Base-by-base conservation (phyloP, 73 alveolate species). In the Chromera velia region DNA sequence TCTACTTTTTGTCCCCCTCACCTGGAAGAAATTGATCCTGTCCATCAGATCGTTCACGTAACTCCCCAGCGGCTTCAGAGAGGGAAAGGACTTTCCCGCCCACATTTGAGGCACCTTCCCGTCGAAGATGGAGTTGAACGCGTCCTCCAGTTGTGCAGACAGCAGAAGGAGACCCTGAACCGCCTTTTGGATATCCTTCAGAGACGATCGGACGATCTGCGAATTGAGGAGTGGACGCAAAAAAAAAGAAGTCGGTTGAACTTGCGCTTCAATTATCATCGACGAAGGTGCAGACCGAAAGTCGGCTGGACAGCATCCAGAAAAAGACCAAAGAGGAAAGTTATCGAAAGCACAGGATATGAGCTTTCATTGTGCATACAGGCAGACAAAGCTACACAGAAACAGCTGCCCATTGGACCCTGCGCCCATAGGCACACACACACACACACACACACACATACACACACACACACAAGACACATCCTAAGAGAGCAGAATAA, bases 31-130 rank as follows among this genome's bases (percentile, higher is more conserved):
- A 80, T 93, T 92, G 81, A 97, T 93, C 72, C 99, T 93, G 82
- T 92, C 93, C 46, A 95, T 77, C 82, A 97, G 92, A 88, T 97
- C 99, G 75, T 94, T 95, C 71, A 97, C 91, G 96, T 98, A 97
- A 27, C 98, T 94, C 47, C 98, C 98, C 70, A 97, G 94, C 48
- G 99, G 99, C 90, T 96, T 97, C 83, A 97, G 82, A 18, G 99
- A 96, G 24, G 99, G 98, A 85, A 93, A 97, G 27, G 95, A 90
- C 33, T 86, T 90, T 48, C 90, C 91, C 90, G 87, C 89, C 99
- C 99, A 97, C 82, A 90, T 89, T 75, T 92, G 92, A 18, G 99
- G 99, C 0, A 96, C 98, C 87, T 92, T 91, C 34, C 98, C 98
- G 75, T 93, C 96, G 88, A 94, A 94, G 48, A 97, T 83, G 73